Evolutionary conservation across 2,329 filamentous ascomycete genomes (phyloP).

Genomic region (Phaeosphaeriaceae sp.): DNA sequence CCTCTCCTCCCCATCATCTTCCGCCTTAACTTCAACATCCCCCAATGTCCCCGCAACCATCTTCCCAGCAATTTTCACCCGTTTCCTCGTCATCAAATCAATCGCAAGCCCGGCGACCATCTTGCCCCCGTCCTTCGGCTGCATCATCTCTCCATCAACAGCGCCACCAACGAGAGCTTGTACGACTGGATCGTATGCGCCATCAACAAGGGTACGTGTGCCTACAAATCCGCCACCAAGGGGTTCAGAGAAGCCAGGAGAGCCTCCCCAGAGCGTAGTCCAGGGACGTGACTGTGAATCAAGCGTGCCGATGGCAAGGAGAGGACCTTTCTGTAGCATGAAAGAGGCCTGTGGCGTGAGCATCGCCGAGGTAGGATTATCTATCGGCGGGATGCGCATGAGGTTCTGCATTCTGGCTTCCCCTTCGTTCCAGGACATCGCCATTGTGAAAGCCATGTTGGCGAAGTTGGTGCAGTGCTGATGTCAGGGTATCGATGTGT

Average conservation of each 20-base stretch:
- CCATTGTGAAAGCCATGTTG: slow-evolving; percentile 54
- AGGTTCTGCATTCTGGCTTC: slow-evolving; percentile 70
- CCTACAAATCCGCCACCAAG: slow-evolving; percentile 70
- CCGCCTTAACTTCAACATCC: slow-evolving; percentile 37
- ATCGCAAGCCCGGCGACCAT: slow-evolving; percentile 69
- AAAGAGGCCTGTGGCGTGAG: slow-evolving; percentile 67
- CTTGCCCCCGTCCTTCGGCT: slow-evolving; percentile 42
- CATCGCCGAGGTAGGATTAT: slow-evolving; percentile 72
- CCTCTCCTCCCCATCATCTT: slow-evolving; percentile 33
- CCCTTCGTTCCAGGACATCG: slow-evolving; percentile 67
- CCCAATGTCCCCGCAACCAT: slow-evolving; percentile 69
- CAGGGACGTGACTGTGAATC: slow-evolving; percentile 72
- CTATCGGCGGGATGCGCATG: slow-evolving; percentile 62
- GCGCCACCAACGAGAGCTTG: slow-evolving; percentile 62
- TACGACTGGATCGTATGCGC: slow-evolving; percentile 72
- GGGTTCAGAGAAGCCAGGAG: slow-evolving; percentile 69
- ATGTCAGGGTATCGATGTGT: neutral
- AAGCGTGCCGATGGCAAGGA: slow-evolving; percentile 76
- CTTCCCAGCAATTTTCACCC: slow-evolving; percentile 76
- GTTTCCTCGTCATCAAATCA: slow-evolving; percentile 70
- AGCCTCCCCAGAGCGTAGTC: slow-evolving; percentile 81
- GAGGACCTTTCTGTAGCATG: slow-evolving; percentile 67
- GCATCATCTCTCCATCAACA: slow-evolving; percentile 54
- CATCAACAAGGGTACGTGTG: slow-evolving; percentile 67
- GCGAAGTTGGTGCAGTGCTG: neutral